Base-by-base conservation (phyloP, 169 alveolate genomes). In the Plasmodium billcollinsi region DNA sequence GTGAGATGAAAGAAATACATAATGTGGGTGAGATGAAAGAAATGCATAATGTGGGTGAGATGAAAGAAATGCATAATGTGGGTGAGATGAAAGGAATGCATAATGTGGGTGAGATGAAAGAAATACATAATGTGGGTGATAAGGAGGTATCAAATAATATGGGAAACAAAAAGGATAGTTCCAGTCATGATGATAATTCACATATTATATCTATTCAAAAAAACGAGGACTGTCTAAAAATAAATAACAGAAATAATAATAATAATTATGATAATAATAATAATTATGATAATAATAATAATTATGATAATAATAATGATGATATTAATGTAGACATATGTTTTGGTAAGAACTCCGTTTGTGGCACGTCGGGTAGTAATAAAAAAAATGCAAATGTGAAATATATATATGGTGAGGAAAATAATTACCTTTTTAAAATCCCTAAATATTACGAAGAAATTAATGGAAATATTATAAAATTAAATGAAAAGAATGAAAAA, bases 401-500 rank as follows among this genome's bases (percentile, higher is more conserved):
- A 62, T n/a, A 18, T 18, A 45, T 39, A 29, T 67, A 80, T 59
- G 50, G 18, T 66, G 73, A 80, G 43, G 20, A 58, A 58, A 26
- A 63, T n/a, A 29, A 54, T 21, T 6, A 12, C n/a, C 12, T 62
- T 43, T 45, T 75, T 59, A 12, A 26, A 2, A 15, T 24, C 15
- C 74, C 88, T 7, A 14, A 75, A 75, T 62, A 62, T 47, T 75
- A 59, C 52, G 54, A 75, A 4, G 66, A 75, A 75, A 45, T 59
- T 33, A 62, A 75, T 47, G 69, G 52, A 39, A 70, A 63, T 47
- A 59, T 86, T 1, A 72, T 47, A 12, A 15, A 80, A 15, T 62
- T 80, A 47, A 74, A 86, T 49, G 49, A 71, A 61, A 47, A 3
- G n/a, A 70, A 86, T 73, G 73, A 39, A n/a, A 45, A 72, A 52